A percentile compares a stretch with the other conserved stretches of the same genome.
phyloP scores from a whole-genome alignment of 352 stramenopile species.

The Globisporangium uncinulatum region DNA sequence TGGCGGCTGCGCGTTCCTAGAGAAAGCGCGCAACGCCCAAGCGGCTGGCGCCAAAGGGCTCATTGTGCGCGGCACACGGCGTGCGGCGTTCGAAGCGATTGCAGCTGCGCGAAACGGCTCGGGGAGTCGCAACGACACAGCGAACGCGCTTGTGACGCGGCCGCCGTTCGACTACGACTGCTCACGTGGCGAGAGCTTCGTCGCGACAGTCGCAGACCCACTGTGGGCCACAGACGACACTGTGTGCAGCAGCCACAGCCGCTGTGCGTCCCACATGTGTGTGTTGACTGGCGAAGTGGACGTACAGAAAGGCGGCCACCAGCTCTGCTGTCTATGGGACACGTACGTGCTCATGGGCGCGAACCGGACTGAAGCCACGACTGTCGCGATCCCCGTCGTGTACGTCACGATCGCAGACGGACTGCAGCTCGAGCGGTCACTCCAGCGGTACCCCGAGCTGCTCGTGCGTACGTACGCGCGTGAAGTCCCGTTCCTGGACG shows the following conservation, averaged over 20 bases:
- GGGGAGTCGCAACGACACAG: slow-evolving; percentile 19
- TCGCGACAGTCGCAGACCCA: slow-evolving; percentile 27
- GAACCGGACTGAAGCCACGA: slow-evolving; percentile 33
- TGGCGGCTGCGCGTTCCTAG: slow-evolving; percentile 71
- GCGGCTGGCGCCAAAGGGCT: slow-evolving; percentile 44
- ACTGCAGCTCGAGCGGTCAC: slow-evolving; percentile 30
- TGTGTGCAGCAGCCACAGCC: slow-evolving; percentile 20
- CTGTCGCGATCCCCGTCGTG: slow-evolving; percentile 54
- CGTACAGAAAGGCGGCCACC: slow-evolving; percentile 18
- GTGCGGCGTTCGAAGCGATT: slow-evolving; percentile 54
- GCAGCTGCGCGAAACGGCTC: slow-evolving; percentile 21
- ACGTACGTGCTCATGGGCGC: slow-evolving; percentile 73
- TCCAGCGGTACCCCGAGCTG: slow-evolving; percentile 31
- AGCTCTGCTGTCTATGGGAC: slow-evolving; percentile 79
- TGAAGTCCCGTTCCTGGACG: slow-evolving; percentile 40
- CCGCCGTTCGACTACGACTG: slow-evolving; percentile 74
- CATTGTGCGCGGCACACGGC: slow-evolving; percentile 51
- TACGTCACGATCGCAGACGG: slow-evolving; percentile 64
- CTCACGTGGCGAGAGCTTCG: slow-evolving; percentile 44
- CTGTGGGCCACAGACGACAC: slow-evolving; percentile 45
- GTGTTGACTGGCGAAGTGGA: slow-evolving; percentile 44
- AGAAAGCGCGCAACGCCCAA: slow-evolving; percentile 52
- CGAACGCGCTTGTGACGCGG: slow-evolving; percentile 14
- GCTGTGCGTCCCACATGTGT: slow-evolving; percentile 49
- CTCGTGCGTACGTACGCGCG: slow-evolving; percentile 43